A percentile compares a stretch with the other conserved stretches of the same genome.
These are phyloP conservation scores for Alternaria burnsii DNA, from an alignment of 2,329 filamentous ascomycete genomes.

Conservation along the genomic window DNA sequence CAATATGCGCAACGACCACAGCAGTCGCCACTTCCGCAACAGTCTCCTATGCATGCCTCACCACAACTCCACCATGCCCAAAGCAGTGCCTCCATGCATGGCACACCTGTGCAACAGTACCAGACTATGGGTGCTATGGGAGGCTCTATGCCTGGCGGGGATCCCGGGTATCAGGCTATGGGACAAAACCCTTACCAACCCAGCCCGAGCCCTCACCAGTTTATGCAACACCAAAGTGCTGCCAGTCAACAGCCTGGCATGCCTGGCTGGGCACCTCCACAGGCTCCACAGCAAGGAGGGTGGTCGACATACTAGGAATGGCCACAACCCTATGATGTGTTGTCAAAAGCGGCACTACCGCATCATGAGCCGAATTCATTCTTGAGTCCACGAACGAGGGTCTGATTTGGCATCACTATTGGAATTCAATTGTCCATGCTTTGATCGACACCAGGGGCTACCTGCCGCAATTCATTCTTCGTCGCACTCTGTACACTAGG, in stretches of 20 bases:
- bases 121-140: slow-evolving; percentile 57
- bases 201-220: slow-evolving; percentile 57
- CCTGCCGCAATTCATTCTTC: slow-evolving; percentile 16
- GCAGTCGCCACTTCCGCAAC: slow-evolving; percentile 56
- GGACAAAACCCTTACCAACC: slow-evolving; percentile 60
- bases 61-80: slow-evolving; percentile 58
- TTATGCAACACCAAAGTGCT: slow-evolving; percentile 55
- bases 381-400: not conserved
- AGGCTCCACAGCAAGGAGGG: slow-evolving; percentile 50
- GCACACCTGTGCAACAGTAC: slow-evolving; percentile 56
- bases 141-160: slow-evolving; percentile 28
- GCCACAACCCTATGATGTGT: not conserved
- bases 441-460: slow-evolving; percentile 1
- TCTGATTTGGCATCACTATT: not conserved
- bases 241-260: slow-evolving; percentile 60
- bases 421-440: not conserved
- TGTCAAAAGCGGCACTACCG: not conserved
- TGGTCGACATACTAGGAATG: slow-evolving; percentile 48
- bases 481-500: slow-evolving; percentile 44
- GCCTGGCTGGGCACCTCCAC: slow-evolving; percentile 60
- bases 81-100: slow-evolving; percentile 54
- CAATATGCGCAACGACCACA: slow-evolving; percentile 56
- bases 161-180: slow-evolving; percentile 56
- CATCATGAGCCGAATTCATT: not conserved
- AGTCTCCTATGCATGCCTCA: slow-evolving; percentile 60